A percentile compares a stretch with the other conserved stretches of the same genome.
Conservation (phyloP, 768 basidiomycete species). For the Russula griseocarnosa region DNA sequence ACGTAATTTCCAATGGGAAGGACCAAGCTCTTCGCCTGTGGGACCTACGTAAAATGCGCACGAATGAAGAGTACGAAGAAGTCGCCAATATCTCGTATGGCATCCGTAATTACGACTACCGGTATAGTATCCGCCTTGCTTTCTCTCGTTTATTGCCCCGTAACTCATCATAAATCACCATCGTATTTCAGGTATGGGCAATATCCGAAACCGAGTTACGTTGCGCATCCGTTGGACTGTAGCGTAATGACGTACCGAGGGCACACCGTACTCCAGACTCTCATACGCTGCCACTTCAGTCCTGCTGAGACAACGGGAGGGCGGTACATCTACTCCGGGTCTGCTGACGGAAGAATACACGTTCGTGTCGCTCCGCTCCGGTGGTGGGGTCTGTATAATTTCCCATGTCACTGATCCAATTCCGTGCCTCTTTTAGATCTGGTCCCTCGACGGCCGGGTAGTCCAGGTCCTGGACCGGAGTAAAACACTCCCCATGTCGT, state of each 20-base stretch:
- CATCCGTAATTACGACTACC: slow-evolving; percentile 68
- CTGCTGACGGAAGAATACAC: slow-evolving; percentile 80
- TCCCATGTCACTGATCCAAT: background rate
- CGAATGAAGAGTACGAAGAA: slow-evolving; percentile 59
- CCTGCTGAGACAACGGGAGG: slow-evolving; percentile 87
- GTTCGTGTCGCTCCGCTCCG: slow-evolving; percentile 42
- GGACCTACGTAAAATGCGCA: slow-evolving; percentile 92
- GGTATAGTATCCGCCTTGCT: slow-evolving; percentile 51
- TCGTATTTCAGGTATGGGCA: slow-evolving; percentile 47
- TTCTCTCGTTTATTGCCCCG: slow-evolving; percentile 5
- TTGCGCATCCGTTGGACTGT: slow-evolving; percentile 81
- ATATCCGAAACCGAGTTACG: slow-evolving; percentile 59
- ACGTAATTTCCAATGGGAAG: slow-evolving; percentile 93
- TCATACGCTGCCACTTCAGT: slow-evolving; percentile 96
- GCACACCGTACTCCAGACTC: slow-evolving; percentile 82
- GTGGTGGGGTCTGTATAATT: background rate
- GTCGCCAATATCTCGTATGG: slow-evolving; percentile 52
- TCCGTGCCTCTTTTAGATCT: slow-evolving; percentile 57
- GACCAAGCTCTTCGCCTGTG: slow-evolving; percentile 89
- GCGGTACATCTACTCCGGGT: slow-evolving; percentile 93
- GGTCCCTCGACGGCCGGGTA: slow-evolving; percentile 87
- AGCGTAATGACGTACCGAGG: slow-evolving; percentile 96
- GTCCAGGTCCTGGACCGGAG: slow-evolving; percentile 82
- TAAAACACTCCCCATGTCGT: slow-evolving; percentile 62
- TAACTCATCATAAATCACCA: background rate